Evolutionary conservation across 495 filamentous ascomycete genomes (phyloP).

Genomic region (Jackrogersella minutella): DNA sequence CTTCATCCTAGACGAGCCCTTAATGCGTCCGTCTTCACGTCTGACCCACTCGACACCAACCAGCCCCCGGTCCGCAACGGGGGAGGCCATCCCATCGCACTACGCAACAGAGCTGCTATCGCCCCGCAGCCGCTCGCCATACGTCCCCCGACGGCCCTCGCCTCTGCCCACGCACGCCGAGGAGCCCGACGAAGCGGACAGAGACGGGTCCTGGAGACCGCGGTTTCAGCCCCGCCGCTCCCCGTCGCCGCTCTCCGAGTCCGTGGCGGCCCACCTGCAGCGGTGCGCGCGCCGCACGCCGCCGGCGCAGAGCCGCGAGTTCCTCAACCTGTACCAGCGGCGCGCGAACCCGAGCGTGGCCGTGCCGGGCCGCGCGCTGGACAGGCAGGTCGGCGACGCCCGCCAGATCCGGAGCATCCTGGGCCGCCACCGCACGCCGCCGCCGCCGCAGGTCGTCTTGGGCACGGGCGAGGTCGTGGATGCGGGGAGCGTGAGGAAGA

Average conservation of each 20-base stretch:
- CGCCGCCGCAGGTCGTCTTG: conserved; percentile 13
- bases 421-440: conserved; percentile 6
- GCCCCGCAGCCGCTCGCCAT: conserved; percentile 34
- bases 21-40: conserved; percentile 42
- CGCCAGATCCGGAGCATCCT: conserved; percentile 10
- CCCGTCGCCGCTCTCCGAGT: conserved; percentile 27
- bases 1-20: conserved; percentile 42
- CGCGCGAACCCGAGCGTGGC: conserved; percentile 8
- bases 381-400: not conserved
- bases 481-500: conserved; percentile 26
- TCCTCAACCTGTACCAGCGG: conserved; percentile 27
- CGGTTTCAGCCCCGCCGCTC: conserved; percentile 5
- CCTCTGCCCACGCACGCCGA: conserved; percentile 11
- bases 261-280: conserved; percentile 11
- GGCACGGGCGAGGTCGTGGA: conserved; percentile 20
- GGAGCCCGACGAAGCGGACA: not conserved
- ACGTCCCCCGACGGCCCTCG: conserved; percentile 31
- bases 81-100: not conserved
- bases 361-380: conserved; percentile 15
- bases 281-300: conserved; percentile 23
- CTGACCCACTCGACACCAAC: not conserved
- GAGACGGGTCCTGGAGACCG: not conserved
- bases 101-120: conserved; percentile 10
- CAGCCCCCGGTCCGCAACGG: conserved; percentile 6
- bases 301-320: conserved; percentile 36